phyloP scores from a whole-genome alignment of 1,139 yeast genomes.

The Kodamaea suecica region DNA sequence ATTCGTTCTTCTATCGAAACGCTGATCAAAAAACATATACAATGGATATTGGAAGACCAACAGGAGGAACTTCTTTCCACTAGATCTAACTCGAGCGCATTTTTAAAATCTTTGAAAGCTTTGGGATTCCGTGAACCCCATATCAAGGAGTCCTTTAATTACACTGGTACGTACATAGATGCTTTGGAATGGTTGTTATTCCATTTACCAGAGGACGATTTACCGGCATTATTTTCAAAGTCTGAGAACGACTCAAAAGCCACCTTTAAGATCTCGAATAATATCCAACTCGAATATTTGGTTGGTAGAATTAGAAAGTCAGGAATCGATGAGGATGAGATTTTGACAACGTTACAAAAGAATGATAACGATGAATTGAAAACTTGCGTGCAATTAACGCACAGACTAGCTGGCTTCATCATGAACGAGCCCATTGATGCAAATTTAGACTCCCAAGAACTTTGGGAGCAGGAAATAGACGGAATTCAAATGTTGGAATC shows the following conservation, averaged over 20 bases:
- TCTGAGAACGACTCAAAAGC: slow-evolving; percentile 46
- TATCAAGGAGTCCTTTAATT: slow-evolving; percentile 65
- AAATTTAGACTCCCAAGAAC: slow-evolving; percentile 23
- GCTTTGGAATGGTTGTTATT: slow-evolving; percentile 81
- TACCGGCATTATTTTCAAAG: slow-evolving; percentile 58
- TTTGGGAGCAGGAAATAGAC: slow-evolving; percentile 80
- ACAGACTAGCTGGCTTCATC: slow-evolving; percentile 28
- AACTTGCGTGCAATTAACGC: slow-evolving; percentile 54
- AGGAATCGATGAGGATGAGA: slow-evolving; percentile 70
- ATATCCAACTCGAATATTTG: slow-evolving; percentile 35
- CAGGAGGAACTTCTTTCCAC: slow-evolving; percentile 4
- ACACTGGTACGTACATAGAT: slow-evolving; percentile 51
- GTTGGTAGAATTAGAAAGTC: slow-evolving; percentile 57
- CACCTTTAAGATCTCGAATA: slow-evolving; percentile 46
- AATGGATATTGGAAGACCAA: slow-evolving; percentile 43
- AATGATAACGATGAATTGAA: slow-evolving; percentile 45
- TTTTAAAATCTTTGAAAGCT: slow-evolving; percentile 24
- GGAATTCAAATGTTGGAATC: slow-evolving; percentile 56
- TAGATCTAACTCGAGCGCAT: neutral
- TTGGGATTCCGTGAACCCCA: slow-evolving; percentile 74
- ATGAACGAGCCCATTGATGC: slow-evolving; percentile 10
- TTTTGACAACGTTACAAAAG: slow-evolving; percentile 45
- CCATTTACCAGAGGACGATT: slow-evolving; percentile 90
- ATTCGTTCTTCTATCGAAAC: slow-evolving; percentile 53
- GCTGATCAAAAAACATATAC: slow-evolving; percentile 50